Evolutionary conservation across 768 basidiomycete genomes (phyloP).

Genomic region (Piloderma croceum): DNA sequence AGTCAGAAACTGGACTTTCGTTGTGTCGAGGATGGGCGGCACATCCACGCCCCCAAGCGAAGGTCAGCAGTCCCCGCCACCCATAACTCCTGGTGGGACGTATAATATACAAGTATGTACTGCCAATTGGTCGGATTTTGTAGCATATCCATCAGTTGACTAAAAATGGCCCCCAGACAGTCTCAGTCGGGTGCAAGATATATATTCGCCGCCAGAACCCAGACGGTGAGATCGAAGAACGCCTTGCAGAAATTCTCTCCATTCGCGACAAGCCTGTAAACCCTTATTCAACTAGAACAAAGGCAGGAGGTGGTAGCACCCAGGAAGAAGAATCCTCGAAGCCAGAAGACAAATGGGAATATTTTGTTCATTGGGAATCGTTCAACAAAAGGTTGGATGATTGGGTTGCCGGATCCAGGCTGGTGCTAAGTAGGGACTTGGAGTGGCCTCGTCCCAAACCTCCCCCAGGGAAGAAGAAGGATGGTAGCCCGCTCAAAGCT

Average conservation of each 20-base stretch:
- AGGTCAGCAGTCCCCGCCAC: conserved; percentile 44
- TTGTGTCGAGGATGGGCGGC: too few species aligned
- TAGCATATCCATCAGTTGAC: conserved; percentile 22
- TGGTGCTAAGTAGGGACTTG: conserved; percentile 79
- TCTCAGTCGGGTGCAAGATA: conserved; percentile 93
- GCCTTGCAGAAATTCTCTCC: conserved; percentile 92
- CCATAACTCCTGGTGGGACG: conserved; percentile 67
- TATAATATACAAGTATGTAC: conserved; percentile 67
- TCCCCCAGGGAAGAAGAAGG: conserved; percentile 41
- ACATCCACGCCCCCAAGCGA: conserved; percentile 36
- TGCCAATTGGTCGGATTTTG: conserved; percentile 19
- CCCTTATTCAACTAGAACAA: conserved; percentile 41
- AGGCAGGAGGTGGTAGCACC: conserved; percentile 29
- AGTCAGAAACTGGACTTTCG: too few species aligned
- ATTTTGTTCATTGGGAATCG: conserved; percentile 97
- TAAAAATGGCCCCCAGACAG: conserved; percentile 46
- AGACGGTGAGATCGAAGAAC: conserved; percentile 76
- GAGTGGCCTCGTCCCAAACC: conserved; percentile 94
- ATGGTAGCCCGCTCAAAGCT: conserved; percentile 41
- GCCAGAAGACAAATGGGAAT: conserved; percentile 81
- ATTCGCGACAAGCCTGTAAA: conserved; percentile 82
- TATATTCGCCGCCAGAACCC: conserved; percentile 78
- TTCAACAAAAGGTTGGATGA: conserved; percentile 99
- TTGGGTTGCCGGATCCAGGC: conserved; percentile 86
- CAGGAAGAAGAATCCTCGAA: conserved; percentile 49